phyloP scores from a whole-genome alignment of 352 stramenopile species.

The Phytophthora niederhauseri region DNA sequence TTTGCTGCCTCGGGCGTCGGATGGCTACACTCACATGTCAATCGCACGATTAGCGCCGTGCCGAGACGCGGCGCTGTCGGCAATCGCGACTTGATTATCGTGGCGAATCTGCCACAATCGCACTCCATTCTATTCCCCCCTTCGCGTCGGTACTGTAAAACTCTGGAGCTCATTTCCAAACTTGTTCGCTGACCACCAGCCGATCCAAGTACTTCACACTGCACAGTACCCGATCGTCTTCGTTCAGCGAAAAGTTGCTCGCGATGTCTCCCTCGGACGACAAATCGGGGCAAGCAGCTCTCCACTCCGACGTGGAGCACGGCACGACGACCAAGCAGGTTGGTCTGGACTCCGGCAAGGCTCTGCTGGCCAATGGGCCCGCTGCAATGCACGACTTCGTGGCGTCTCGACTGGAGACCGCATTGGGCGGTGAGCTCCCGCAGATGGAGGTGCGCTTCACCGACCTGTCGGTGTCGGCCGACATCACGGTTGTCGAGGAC shows the following conservation, averaged over 20 bases:
- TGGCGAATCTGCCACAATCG: neutral
- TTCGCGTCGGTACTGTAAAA: neutral
- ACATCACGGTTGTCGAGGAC: slow-evolving; percentile 43
- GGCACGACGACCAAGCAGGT: slow-evolving; percentile 26
- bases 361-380: slow-evolving; percentile 45
- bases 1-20: neutral
- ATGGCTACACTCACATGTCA: neutral
- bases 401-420: slow-evolving; percentile 40
- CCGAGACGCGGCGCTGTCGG: neutral
- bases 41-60: neutral
- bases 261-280: slow-evolving; percentile 1
- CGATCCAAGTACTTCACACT: neutral
- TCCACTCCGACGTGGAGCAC: slow-evolving; percentile 21
- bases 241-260: neutral
- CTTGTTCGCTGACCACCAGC: neutral
- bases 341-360: slow-evolving; percentile 24
- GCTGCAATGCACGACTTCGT: slow-evolving; percentile 48
- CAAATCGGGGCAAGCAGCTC: neutral
- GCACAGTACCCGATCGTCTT: neutral
- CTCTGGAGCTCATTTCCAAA: slow-evolving; percentile 4
- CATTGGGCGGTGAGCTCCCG: slow-evolving; percentile 47
- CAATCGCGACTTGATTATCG: slow-evolving; percentile 1
- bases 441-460: slow-evolving; percentile 69
- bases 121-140: neutral
- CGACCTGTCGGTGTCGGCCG: slow-evolving; percentile 53